Evolutionary conservation across 176 grass and related monocot genomes (phyloP), one percentile per base, ranked within the genome.

Genomic region (Juncus effusus): DNA sequence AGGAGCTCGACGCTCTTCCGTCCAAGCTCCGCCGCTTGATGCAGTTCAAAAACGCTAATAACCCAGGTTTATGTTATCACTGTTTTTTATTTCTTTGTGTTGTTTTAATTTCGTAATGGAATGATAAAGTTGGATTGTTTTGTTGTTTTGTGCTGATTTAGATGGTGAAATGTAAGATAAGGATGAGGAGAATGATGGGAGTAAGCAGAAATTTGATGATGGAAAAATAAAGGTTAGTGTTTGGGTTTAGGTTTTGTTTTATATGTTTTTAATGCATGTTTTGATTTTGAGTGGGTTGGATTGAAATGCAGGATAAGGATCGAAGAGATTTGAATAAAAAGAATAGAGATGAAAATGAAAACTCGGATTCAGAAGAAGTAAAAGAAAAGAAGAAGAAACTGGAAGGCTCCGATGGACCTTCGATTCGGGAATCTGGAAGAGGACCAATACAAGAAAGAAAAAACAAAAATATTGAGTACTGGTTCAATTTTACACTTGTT

Each of bases 21-120:
- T 89, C 85, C 68, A 93, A 93, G 68, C 88, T 93, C 58, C 83
- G 94, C 76, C 83, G 73, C 72, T 78, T 99, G 12, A 93, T 99
- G 74, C 78, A 82, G 45, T 62, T 99, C 64, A 87, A 82, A 77
- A 86, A 78, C 72, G 40, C 13, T 3, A 55, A 65, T 54, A 36
- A 12, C 2, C 69, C 15, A 51, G 64, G 58, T 71, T 28, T 6
- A 9, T 41, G 39, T 13, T 6, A 60, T n/a, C 15, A 28, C 52
- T 38, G 13, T 75, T 37, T 42, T 61, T 7, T 5, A 13, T 38
- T 4, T 65, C 13, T 54, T 40, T 47, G 56, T 64, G 36, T 14
- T 10, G 8, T 64, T 35, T 11, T 59, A 5, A 14, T 35, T 60
- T 41, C 3, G 42, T 45, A 45, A 7, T 45, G 42, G 5, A 45